Evolutionary conservation across 2,329 filamentous ascomycete species (phyloP), one percentile per base, ranked within the genome.

Genomic region (Sarocladiaceae sp.): DNA sequence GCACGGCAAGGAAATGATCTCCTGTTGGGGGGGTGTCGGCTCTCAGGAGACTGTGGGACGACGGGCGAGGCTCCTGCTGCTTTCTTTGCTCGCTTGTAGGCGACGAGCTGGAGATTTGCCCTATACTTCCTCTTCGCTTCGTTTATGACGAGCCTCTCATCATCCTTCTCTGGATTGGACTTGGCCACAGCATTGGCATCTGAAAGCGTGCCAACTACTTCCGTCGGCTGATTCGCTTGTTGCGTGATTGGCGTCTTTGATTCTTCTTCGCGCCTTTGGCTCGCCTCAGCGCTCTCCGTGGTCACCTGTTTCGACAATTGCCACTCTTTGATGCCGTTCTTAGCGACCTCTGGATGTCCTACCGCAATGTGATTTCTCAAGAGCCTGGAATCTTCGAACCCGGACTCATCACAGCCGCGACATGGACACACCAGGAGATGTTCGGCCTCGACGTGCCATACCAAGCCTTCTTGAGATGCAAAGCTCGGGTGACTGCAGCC

Each of bases 381-480:
- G 3, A 63, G 47, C n/a, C 61, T 60, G 5, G 50, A 52, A 31
- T 44, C 63, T n/a, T 53, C 50, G 29, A 68, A 67, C 1, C 53
- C 50, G n/a, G 52, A 53, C 41, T 69, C 64, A 26, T 56, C 53
- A 45, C 68, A 72, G 1, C 60, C 64, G 0, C 56, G 50, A 1
- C 60, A 57, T 0, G 68, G 68, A 23, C 68, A 72, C 20, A 65
- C 52, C 21, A 70, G 58, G 10, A 70, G 56, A 47, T 72, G 68
- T 37, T 70, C 62, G 16, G 56, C 55, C 45, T 70, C 68, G 31
- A 72, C 65, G 46, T 72, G 68, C 55, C 67, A 64, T 13, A 62
- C 58, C 24, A 71, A 59, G 7, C 60, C 65, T 26, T 62, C 60
- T 12, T 56, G 58, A 1, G 64, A 62, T 2, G 57, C 51, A 44